phyloP scores from a whole-genome alignment of 768 basidiomycete species.

The Amanita subjunquillea region DNA sequence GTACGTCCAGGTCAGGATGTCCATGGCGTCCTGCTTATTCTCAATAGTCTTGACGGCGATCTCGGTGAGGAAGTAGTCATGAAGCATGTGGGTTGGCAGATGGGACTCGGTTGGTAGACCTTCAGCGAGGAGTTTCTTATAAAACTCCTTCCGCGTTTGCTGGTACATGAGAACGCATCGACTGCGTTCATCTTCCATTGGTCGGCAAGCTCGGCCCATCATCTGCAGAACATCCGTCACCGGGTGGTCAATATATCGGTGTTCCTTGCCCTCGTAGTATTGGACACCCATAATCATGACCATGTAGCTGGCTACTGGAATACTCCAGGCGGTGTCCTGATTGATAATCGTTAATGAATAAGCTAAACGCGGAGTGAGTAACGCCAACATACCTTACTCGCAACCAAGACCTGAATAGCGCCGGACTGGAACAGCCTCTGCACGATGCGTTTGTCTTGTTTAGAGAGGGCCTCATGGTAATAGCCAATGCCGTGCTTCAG shows the following conservation, averaged over 20 bases:
- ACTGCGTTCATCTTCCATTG: slow-evolving; percentile 77
- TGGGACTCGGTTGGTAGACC: slow-evolving; percentile 98
- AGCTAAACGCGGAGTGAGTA: not conserved
- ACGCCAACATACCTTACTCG: slow-evolving; percentile 64
- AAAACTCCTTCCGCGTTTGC: slow-evolving; percentile 96
- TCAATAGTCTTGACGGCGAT: slow-evolving; percentile 98
- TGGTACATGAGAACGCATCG: slow-evolving; percentile 97
- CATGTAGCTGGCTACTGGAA: slow-evolving; percentile 93
- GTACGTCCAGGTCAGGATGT: slow-evolving; percentile 98
- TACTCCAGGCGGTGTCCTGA: slow-evolving; percentile 92
- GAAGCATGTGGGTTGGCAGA: slow-evolving; percentile 78
- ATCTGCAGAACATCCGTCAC: slow-evolving; percentile 98
- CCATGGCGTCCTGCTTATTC: slow-evolving; percentile 98
- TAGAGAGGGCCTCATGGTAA: slow-evolving; percentile 88
- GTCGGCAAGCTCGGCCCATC: slow-evolving; percentile 98
- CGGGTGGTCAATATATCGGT: slow-evolving; percentile 95
- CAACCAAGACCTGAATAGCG: slow-evolving; percentile 89
- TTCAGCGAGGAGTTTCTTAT: slow-evolving; percentile 95
- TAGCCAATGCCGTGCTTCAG: slow-evolving; percentile 88
- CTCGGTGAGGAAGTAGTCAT: slow-evolving; percentile 97
- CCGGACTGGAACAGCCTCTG: slow-evolving; percentile 89
- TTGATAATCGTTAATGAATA: not conserved
- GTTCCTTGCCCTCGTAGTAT: slow-evolving; percentile 92
- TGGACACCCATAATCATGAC: slow-evolving; percentile 99
- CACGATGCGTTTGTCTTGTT: slow-evolving; percentile 90